Percentiles rank a stretch among this genome's conserved stretches.
Evolutionary conservation across 2,329 filamentous ascomycete species (phyloP).

Genomic region (Pseudomassariella vexata): DNA sequence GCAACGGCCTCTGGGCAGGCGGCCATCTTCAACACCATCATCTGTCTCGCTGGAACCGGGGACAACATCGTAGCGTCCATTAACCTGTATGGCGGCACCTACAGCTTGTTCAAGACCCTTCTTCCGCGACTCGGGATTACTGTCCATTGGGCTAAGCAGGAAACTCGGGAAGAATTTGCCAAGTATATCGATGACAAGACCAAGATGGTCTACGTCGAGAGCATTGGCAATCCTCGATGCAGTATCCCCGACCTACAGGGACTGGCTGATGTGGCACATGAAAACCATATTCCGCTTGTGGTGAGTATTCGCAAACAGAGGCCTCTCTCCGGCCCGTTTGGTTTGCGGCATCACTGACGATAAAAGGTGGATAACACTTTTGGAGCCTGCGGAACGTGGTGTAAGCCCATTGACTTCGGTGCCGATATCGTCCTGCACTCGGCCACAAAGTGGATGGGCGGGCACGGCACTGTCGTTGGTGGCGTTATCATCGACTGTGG

Average conservation of each 20-base stretch:
- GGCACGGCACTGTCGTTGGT: slow-evolving; percentile 82
- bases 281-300: slow-evolving; percentile 55
- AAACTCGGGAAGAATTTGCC: slow-evolving; percentile 68
- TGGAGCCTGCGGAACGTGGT: slow-evolving; percentile 80
- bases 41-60: slow-evolving; percentile 70
- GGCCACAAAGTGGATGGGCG: slow-evolving; percentile 90
- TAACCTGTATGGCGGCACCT: slow-evolving; percentile 86
- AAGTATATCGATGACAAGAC: slow-evolving; percentile 81
- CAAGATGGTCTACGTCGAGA: slow-evolving; percentile 83
- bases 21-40: slow-evolving; percentile 82
- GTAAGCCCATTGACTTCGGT: slow-evolving; percentile 77
- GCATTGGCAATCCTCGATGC: slow-evolving; percentile 83
- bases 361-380: slow-evolving; percentile 93
- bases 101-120: slow-evolving; percentile 89
- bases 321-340: no score
- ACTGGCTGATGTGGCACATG: slow-evolving; percentile 69
- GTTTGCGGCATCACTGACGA: no score
- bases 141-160: slow-evolving; percentile 65
- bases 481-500: slow-evolving; percentile 79
- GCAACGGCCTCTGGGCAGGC: slow-evolving; percentile 78
- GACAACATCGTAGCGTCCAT: slow-evolving; percentile 87
- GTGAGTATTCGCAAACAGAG: no score
- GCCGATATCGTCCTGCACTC: slow-evolving; percentile 89
- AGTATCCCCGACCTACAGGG: slow-evolving; percentile 83
- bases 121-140: slow-evolving; percentile 74